Base-by-base conservation (phyloP, 805 yeast species). In the Wickerhamiella bombiphila region DNA sequence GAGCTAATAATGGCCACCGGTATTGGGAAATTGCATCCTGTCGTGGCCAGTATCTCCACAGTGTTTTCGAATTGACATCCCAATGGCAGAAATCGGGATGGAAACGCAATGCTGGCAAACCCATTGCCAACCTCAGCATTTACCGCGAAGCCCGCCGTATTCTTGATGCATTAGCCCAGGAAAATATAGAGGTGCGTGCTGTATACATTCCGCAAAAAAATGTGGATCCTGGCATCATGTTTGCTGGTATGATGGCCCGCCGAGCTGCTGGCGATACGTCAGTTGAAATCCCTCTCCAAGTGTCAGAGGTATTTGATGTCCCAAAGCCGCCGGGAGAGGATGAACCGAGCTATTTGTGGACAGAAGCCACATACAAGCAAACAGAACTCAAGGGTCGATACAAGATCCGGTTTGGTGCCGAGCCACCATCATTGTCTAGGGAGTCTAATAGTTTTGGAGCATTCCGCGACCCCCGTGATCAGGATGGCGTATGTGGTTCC, bases 211-310 rank as follows among this genome's bases (percentile, higher is more conserved):
- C 43, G 2, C 38, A 35, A 22, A 32, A 35, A 16, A 22, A 32
- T 8, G 22, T 21, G 3, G 35, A 37, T 19, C 39, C 18, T 17
- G 42, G 44, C 7, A 33, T 41, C 2, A 28, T 37, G 37, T 32
- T 39, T 15, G 42, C 42, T n/a, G 44, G 36, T 22, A 14, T 41
- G 34, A 30, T 35, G 37, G 44, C 44, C 7, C 22, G 44, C 5
- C 32, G 32, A 11, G 41, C 40, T 11, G 44, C 44, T 3, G 44
- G 44, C 13, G 39, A 38, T 26, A 9, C 18, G 5, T 14, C 34
- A 21, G 35, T 41, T 16, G 44, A 41, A 16, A n/a, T 41, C 14
- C 36, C 39, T 11, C 19, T 29, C 14, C 19, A n/a, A 4, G 15
- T 18, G 6, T 17, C 33, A 11, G 24, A 19, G 19, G 20, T 34